These are phyloP conservation scores for Tardiomyces blankii DNA, from an alignment of 1,139 yeast genomes.

Conservation along the genomic window DNA sequence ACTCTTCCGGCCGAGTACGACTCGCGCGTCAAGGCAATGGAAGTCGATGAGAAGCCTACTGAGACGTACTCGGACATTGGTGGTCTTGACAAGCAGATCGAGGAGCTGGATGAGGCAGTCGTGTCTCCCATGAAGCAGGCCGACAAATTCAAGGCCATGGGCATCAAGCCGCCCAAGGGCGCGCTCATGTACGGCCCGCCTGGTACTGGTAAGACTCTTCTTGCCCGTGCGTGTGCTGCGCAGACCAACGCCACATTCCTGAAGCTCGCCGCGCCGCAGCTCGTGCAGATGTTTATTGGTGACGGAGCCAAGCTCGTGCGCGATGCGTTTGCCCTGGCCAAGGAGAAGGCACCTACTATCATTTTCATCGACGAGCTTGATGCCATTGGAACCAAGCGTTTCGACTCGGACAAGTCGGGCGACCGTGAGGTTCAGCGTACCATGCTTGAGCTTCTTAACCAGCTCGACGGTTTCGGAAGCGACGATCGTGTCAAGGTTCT, in stretches of 20 bases:
- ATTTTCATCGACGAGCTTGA: conserved; percentile 96
- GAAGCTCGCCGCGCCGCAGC: conserved; percentile 95
- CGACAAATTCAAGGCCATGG: conserved; percentile 84
- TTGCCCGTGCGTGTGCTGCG: conserved; percentile 99
- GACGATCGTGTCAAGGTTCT: conserved; percentile 95
- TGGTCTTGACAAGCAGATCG: conserved; percentile 95
- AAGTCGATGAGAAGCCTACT: conserved; percentile 96
- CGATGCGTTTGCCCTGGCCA: conserved; percentile 97
- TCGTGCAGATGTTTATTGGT: conserved; percentile 98
- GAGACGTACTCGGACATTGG: conserved; percentile 97
- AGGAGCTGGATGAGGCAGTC: conserved; percentile 94
- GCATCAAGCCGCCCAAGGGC: conserved; percentile 96
- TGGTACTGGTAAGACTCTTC: conserved; percentile 94
- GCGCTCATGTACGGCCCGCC: conserved; percentile 99
- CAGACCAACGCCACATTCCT: conserved; percentile 97
- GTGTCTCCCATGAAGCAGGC: conserved; percentile 98
- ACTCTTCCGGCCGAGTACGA: conserved; percentile 96
- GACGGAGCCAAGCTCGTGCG: conserved; percentile 98
- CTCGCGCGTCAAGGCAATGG: conserved; percentile 97
- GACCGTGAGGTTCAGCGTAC: conserved; percentile 99
- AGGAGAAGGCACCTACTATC: conserved; percentile 96
- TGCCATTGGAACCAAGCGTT: conserved; percentile 97
- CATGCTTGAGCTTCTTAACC: conserved; percentile 93
- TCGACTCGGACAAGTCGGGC: conserved; percentile 94
- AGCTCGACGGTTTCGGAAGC: conserved; percentile 96